Conservation (phyloP, 2,329 filamentous ascomycete genomes). For the Fusarium subtropicale region DNA sequence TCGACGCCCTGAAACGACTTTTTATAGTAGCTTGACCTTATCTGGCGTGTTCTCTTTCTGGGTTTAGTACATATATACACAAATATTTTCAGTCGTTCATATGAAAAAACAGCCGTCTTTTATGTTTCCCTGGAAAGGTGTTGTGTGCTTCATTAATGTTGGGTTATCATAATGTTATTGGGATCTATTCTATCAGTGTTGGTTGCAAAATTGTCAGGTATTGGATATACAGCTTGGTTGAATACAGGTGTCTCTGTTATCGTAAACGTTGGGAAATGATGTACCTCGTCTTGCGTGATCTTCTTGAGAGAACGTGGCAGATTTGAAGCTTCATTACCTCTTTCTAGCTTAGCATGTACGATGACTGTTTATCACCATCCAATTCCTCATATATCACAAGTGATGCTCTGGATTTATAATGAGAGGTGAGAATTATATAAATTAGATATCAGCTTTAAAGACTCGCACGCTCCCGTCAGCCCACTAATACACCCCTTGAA, state of each 20-base stretch:
- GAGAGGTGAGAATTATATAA: constrained; percentile 39
- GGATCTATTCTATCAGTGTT: not conserved
- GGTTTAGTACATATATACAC: not conserved
- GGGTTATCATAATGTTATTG: not conserved
- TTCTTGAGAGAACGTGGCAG: not conserved
- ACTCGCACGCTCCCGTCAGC: constrained; percentile 20
- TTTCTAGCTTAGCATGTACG: no score
- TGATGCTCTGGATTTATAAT: no score
- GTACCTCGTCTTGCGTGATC: not conserved
- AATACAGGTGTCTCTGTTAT: not conserved
- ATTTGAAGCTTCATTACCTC: not conserved
- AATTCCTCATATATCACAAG: no score
- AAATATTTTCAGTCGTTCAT: not conserved
- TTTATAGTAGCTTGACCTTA: constrained; percentile 3
- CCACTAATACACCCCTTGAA: constrained; percentile 16
- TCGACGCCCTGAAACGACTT: not conserved
- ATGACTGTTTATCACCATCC: not conserved
- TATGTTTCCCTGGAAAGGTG: not conserved
- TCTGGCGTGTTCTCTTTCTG: not conserved
- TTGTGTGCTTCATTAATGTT: not conserved
- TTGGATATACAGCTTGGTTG: not conserved
- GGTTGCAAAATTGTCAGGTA: not conserved
- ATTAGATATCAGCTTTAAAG: constrained; percentile 35
- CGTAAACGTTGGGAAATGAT: no score
- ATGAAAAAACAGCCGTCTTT: not conserved